Evolutionary conservation across 2,329 filamentous ascomycete species (phyloP), one percentile per base, ranked within the genome.

Genomic region (Calonectria honghensis): DNA sequence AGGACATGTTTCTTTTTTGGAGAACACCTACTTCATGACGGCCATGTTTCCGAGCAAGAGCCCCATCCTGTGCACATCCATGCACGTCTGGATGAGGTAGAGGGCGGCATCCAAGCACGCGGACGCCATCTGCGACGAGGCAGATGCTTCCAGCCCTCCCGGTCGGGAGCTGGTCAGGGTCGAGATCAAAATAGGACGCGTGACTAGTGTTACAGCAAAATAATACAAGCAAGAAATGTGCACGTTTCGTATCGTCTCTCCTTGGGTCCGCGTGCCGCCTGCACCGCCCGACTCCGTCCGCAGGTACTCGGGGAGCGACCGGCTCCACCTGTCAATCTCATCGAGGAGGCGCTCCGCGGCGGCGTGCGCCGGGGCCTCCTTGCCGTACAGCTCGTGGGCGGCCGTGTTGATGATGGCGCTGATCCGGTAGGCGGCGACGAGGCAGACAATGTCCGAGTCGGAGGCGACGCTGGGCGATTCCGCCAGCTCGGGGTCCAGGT

Each of bases 221-320:
- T 92, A 91, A 76, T 92, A 92, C 0, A 89, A 84, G 72, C 90
- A 91, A 0, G 90, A 88, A 7, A 92, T 86, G 70, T 91, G 90
- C 1, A 91, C 84, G 31, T 87, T 90, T 0, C 87, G 88, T 32
- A 90, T 85, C 2, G 86, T 85, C 0, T 83, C 84, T 24, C 85
- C 82, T 1, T 79, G 79, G 3, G 64, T 39, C 9, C 65, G 50
- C 14, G 64, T 29, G 24, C 48, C 41, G 14, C 69, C 71, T 0
- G 73, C 31, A 6, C 68, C 14, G 24, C 7, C 69, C 2, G 73
- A 50, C n/a, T 79, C 61, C 7, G 39, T 75, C n/a, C 64, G 65
- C 83, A 79, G 9, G 65, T 82, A 66, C 84, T 76, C 32, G 79
- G 88, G 89, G 0, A 91, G 83, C 3, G 78, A 78, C 48, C 85